Evolutionary conservation across 129 eudicot species (phyloP).

Genomic region (Erigeron canadensis): DNA sequence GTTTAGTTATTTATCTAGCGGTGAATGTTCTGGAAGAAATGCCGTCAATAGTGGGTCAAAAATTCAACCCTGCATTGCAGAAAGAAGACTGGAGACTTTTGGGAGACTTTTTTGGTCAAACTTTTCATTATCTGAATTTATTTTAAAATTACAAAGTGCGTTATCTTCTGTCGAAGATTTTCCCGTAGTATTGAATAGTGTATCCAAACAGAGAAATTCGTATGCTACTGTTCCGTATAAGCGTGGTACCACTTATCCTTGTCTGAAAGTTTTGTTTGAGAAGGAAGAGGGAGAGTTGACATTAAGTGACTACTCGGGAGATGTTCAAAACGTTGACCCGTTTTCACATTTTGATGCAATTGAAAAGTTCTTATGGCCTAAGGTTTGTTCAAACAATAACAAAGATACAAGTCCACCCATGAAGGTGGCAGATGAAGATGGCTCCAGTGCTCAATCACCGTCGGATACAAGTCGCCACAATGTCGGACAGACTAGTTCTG

Average conservation of each 20-base stretch:
- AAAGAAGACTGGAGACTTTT: constrained; percentile 48
- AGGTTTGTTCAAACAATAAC: constrained; percentile 38
- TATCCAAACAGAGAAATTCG: constrained; percentile 50
- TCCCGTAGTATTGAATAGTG: constrained; percentile 53
- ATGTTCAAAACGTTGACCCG: constrained; percentile 73
- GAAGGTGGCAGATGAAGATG: constrained; percentile 21
- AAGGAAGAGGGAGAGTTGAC: constrained; percentile 59
- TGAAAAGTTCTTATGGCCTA: constrained; percentile 61
- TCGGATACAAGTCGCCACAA: constrained; percentile 34
- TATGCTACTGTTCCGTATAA: constrained; percentile 76
- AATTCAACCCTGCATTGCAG: constrained; percentile 31
- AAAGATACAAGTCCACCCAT: neutral
- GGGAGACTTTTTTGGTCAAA: constrained; percentile 29
- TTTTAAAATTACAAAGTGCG: constrained; percentile 66
- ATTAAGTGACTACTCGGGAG: constrained; percentile 54
- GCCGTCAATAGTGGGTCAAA: constrained; percentile 1
- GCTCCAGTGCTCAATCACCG: constrained; percentile 24
- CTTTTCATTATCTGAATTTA: constrained; percentile 40
- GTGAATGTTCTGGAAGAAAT: constrained; percentile 33
- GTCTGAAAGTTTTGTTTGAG: constrained; percentile 68
- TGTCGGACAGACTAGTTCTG: constrained; percentile 33
- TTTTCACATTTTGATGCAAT: constrained; percentile 66
- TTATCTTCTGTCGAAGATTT: constrained; percentile 77
- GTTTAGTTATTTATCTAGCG: constrained; percentile 47
- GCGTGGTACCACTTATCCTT: constrained; percentile 55